Evolutionary conservation across 78 protist genomes (phyloP).

Genomic region (Parvularia atlantis): DNA sequence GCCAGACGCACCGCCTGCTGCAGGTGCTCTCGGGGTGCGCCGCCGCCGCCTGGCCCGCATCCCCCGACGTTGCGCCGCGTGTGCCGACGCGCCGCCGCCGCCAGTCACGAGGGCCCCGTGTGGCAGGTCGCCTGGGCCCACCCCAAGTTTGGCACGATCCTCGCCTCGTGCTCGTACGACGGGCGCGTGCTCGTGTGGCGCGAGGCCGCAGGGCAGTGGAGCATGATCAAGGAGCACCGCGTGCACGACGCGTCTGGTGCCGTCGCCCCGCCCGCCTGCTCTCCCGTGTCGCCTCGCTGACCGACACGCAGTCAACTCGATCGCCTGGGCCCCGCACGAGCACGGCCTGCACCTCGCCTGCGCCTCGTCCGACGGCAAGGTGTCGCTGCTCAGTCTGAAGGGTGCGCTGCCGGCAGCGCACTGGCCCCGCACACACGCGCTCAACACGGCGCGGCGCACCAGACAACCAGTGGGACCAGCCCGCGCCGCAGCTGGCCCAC

Average conservation of each 20-base stretch:
- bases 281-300: background rate
- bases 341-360: conserved; percentile 66
- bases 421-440: background rate
- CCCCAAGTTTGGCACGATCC: conserved; percentile 87
- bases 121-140: conserved; percentile 98
- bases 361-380: conserved; percentile 72
- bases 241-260: background rate
- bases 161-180: conserved; percentile 93
- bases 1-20: background rate
- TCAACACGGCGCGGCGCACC: background rate
- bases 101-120: conserved; percentile 93
- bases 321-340: conserved; percentile 86
- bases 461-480: conserved; percentile 1
- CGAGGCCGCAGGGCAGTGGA: conserved; percentile 25
- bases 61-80: background rate
- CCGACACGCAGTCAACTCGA: conserved; percentile 56
- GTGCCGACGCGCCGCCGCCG: background rate
- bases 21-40: conserved; percentile 5
- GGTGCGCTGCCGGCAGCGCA: conserved; percentile 8
- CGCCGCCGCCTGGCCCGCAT: background rate
- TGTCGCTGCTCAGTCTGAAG: conserved; percentile 52
- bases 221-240: background rate
- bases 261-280: conserved; percentile 41
- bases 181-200: conserved; percentile 88
- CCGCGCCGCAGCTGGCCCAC: conserved; percentile 8